A percentile compares a stretch with the other conserved stretches of the same genome.
Conservation (phyloP, 129 eudicot genomes). For the Sambucus nigra region DNA sequence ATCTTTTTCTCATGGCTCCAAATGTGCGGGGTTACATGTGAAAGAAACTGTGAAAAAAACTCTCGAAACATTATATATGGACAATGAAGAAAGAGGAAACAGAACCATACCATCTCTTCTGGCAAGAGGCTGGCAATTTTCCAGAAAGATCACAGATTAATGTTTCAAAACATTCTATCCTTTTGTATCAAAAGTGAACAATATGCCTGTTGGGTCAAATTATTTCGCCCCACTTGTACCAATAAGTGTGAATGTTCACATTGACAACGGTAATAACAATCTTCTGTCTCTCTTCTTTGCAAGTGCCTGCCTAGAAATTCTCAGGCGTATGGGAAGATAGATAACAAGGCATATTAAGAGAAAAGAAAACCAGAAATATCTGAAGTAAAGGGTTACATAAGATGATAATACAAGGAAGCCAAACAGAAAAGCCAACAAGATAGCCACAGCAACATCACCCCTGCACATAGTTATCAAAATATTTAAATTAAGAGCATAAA, state of each 20-base stretch:
- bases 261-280: slow-evolving; percentile 53
- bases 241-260: slow-evolving; percentile 28
- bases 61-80: neutral
- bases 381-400: slow-evolving; percentile 51
- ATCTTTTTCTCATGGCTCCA: slow-evolving; percentile 5
- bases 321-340: slow-evolving; percentile 46
- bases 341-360: slow-evolving; percentile 40
- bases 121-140: slow-evolving; percentile 4
- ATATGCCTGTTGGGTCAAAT: slow-evolving; percentile 12
- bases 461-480: slow-evolving; percentile 29
- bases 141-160: slow-evolving; percentile 8
- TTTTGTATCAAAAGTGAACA: slow-evolving; percentile 5
- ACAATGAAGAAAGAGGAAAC: slow-evolving; percentile 6
- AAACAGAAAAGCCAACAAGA: slow-evolving; percentile 37
- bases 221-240: slow-evolving; percentile 12
- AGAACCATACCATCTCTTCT: slow-evolving; percentile 21
- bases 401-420: slow-evolving; percentile 45
- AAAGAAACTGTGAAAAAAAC: slow-evolving; percentile 24
- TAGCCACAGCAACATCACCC: slow-evolving; percentile 64
- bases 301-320: slow-evolving; percentile 47
- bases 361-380: slow-evolving; percentile 57
- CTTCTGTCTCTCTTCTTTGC: slow-evolving; percentile 58
- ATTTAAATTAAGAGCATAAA: neutral
- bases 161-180: slow-evolving; percentile 15
- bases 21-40: slow-evolving; percentile 20